Percentiles rank a stretch among this genome's conserved stretches.
Evolutionary conservation across 2,329 filamentous ascomycete genomes (phyloP).

Genomic region (Pseudogymnoascus sp.): DNA sequence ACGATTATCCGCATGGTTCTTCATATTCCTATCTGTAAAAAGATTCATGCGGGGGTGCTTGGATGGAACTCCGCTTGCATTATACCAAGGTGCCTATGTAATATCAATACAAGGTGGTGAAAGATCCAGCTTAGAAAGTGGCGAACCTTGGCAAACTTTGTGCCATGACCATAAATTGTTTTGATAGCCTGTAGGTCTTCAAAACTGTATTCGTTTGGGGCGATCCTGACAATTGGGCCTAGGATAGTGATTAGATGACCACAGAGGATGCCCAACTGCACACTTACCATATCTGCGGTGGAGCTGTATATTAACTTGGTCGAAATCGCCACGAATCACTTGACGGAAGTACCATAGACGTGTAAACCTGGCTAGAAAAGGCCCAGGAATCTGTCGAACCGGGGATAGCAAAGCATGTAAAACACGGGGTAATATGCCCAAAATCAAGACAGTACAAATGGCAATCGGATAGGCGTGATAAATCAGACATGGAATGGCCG

Average conservation of each 20-base stretch:
- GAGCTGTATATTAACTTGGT: conserved; percentile 33
- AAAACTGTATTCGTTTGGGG: conserved; percentile 41
- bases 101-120: neutral
- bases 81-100: conserved; percentile 17
- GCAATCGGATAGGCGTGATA: neutral
- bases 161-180: conserved; percentile 34
- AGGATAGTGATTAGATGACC: neutral
- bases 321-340: conserved; percentile 31
- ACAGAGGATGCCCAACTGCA: neutral
- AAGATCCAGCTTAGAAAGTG: neutral
- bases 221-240: conserved; percentile 39
- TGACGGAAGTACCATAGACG: conserved; percentile 37
- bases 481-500: neutral
- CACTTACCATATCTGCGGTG: conserved; percentile 33
- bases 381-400: conserved; percentile 36
- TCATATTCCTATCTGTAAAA: conserved; percentile 30
- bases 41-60: conserved; percentile 17
- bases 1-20: conserved; percentile 31
- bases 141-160: conserved; percentile 32
- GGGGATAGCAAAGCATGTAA: conserved; percentile 22
- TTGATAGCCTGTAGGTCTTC: conserved; percentile 34
- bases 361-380: conserved; percentile 37
- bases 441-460: neutral
- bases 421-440: neutral
- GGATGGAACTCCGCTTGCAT: conserved; percentile 17